Percentiles rank a stretch among this genome's conserved stretches.
These are phyloP conservation scores for Mycena floridula DNA, from an alignment of 768 basidiomycete species.

Conservation along the genomic window DNA sequence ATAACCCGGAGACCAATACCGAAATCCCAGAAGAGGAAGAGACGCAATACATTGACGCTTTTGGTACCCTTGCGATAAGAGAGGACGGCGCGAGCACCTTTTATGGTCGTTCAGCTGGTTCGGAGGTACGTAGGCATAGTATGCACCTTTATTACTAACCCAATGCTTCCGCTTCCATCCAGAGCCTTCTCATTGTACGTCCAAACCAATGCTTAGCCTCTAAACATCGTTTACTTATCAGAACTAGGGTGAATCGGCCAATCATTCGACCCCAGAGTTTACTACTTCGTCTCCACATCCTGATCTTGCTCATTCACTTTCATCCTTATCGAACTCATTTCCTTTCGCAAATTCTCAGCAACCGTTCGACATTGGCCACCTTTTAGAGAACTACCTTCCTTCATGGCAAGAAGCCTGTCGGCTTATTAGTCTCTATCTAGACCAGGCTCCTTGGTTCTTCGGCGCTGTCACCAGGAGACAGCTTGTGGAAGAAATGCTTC, in stretches of 20 bases:
- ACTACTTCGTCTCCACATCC: conserved; percentile 1
- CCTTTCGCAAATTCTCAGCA: conserved; percentile 37
- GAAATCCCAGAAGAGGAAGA: conserved; percentile 27
- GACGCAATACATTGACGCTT: conserved; percentile 56
- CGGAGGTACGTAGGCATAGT: conserved; percentile 47
- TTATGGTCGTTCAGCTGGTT: conserved; percentile 66
- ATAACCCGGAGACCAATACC: conserved; percentile 25
- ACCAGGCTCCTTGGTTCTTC: conserved; percentile 79
- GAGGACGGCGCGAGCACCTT: conserved; percentile 69
- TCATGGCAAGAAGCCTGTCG: conserved; percentile 50
- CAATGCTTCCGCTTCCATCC: background rate
- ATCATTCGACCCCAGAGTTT: background rate
- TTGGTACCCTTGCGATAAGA: conserved; percentile 63
- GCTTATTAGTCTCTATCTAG: conserved; percentile 63
- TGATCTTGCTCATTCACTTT: conserved; percentile 3
- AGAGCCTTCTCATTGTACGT: conserved; percentile 56
- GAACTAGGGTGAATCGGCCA: conserved; percentile 1
- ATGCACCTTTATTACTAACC: background rate
- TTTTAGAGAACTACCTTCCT: conserved; percentile 49
- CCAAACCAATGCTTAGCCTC: background rate
- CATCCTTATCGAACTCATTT: conserved; percentile 30
- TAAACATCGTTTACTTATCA: background rate
- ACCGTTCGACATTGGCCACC: conserved; percentile 35
- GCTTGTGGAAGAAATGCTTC: conserved; percentile 58
- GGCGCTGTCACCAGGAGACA: conserved; percentile 62